Base-by-base conservation (phyloP, 352 stramenopile genomes). In the Phytophthora kernoviae region DNA sequence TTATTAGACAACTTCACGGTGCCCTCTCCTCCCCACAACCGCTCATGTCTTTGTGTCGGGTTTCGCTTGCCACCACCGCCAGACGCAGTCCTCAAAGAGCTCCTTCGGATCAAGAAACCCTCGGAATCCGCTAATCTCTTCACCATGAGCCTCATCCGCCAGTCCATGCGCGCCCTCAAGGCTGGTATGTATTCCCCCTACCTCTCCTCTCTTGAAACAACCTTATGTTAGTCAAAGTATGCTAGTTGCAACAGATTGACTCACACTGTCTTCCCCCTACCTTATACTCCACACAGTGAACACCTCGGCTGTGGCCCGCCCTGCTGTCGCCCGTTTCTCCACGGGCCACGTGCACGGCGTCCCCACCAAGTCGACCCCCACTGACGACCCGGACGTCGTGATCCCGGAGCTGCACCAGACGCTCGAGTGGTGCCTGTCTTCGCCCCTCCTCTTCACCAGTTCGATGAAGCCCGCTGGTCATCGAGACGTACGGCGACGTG, bases 391-490 rank as follows among this genome's bases (percentile, higher is more conserved):
- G 26, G 80, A 93, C 37, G 82, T 96, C 26, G 85, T 96, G 58
- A 80, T 96, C 46, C 85, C 87, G 30, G 86, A 93, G 59, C 64
- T 93, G 41, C 71, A 88, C 70, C 75, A 89, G 68, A 91, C 84
- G 43, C 73, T 96, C 17, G 88, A 96, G 72, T 96, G 86, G 86
- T 80, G 87, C 63, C 70, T 96, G 58, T 71, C 67, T 54, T 92
- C 84, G 62, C 88, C 88, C 84, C 88, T 64, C 88, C 88, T 64
- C 54, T 95, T 73, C 88, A 96, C 70, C 88, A 96, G 83, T 96
- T 96, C 58, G 84, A 94, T 30, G 88, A 96, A 62, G 73, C 86
- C 88, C 88, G 50, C 79, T 96, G 56, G 81, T 96, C 65, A 86
- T 96, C 34, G 88, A 96, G 74, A 95, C 86, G 42, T 94, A 88